These are phyloP conservation scores for Sugiyamaella neomexicana DNA, from an alignment of 1,139 yeast species.

Conservation along the genomic window DNA sequence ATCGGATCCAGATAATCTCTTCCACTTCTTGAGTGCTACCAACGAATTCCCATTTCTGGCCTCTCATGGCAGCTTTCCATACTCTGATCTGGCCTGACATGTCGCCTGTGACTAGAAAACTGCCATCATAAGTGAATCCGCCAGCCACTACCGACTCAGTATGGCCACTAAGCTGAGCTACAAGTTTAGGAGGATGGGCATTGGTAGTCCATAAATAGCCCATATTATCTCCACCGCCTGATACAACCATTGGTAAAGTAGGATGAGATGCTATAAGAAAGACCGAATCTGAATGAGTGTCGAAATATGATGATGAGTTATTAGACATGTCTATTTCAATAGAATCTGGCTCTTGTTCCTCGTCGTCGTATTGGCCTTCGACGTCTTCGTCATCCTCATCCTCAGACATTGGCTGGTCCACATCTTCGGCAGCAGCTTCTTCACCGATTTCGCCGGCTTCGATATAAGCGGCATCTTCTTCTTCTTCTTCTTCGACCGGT, in stretches of 20 bases:
- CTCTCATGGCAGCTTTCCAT: constrained; percentile 68
- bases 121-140: constrained; percentile 80
- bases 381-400: constrained; percentile 33
- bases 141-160: constrained; percentile 86
- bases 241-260: constrained; percentile 71
- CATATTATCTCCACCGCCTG: constrained; percentile 90
- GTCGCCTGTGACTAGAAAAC: constrained; percentile 81
- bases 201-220: constrained; percentile 93
- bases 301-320: constrained; percentile 87
- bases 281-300: constrained; percentile 87
- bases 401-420: constrained; percentile 24
- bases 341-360: constrained; percentile 50
- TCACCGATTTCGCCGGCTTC: constrained; percentile 18
- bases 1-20: constrained; percentile 73
- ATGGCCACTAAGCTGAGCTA: constrained; percentile 72
- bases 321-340: constrained; percentile 78
- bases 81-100: constrained; percentile 87
- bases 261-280: constrained; percentile 82
- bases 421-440: constrained; percentile 17
- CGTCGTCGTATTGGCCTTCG: constrained; percentile 25
- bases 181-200: constrained; percentile 75
- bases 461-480: constrained; percentile 20
- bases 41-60: constrained; percentile 75
- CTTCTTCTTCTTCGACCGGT: constrained; percentile 17
- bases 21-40: constrained; percentile 83